Evolutionary conservation across 306 rosid species (phyloP), one percentile per base, ranked within the genome.

Genomic region (Trifolium fragiferum): DNA sequence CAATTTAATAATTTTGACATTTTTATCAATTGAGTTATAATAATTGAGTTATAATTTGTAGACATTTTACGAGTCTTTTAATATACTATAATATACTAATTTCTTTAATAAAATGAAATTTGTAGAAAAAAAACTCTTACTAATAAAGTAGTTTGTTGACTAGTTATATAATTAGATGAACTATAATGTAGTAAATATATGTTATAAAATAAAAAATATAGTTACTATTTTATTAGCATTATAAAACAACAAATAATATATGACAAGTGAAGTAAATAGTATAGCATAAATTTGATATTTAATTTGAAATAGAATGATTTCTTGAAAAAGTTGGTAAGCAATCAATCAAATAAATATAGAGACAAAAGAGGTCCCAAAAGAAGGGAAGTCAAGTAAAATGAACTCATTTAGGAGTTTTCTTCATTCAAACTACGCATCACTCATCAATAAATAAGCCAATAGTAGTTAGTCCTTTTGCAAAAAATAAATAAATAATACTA

Each of bases 321-420:
- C 1, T 8, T 53, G 21, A 58, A 58, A 63, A 2, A 30, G 19
- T 51, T 47, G 44, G 49, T 64, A 14, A 41, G 8, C 14, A 16
- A 23, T 21, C 33, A 44, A 21, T 38, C 71, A 54, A 71, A 43
- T 73, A 54, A 71, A 43, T 73, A 25, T 10, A 46, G 68, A 54
- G 67, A 37, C 18, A 58, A 13, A 58, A 30, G 57, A 57, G 70
- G 79, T 44, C 71, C 79, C 71, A 73, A 37, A 21, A 49, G 32
- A 58, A n/a, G 21, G 78, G 70, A 72, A 66, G 62, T 79, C 69
- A 65, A 72, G 61, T 30, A 64, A 54, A 64, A 33, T 68, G 53
- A 71, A 40, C 61, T 21, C 38, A 49, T 62, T 38, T 33, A 4
- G 18, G 58, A 70, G 6, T 50, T 78, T 63, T 71, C 58, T 78